Conservation (phyloP, 2,329 filamentous ascomycete genomes). For the Ambrosiella xylebori region DNA sequence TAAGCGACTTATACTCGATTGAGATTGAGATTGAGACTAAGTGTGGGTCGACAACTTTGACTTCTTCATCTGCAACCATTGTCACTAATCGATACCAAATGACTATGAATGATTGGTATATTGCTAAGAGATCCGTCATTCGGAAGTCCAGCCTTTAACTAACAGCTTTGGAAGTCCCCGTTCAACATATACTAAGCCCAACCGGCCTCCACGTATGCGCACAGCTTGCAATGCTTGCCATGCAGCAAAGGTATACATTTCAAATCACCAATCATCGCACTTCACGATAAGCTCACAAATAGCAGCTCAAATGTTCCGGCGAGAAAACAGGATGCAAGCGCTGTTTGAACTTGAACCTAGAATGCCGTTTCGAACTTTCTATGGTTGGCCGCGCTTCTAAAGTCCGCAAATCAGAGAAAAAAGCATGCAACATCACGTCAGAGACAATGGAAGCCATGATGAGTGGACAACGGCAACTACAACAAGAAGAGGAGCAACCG, state of each 20-base stretch:
- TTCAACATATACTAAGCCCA: neutral
- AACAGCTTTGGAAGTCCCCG: neutral
- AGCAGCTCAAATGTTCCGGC: neutral
- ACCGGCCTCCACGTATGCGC: neutral
- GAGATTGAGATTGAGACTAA: neutral
- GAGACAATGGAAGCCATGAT: neutral
- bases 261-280: neutral
- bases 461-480: neutral
- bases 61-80: neutral
- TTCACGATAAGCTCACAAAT: neutral
- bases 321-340: neutral
- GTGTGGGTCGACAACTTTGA: neutral
- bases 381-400: neutral
- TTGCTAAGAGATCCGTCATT: neutral
- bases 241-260: neutral
- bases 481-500: neutral
- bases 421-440: neutral
- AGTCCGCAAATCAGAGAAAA: neutral
- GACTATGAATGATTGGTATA: neutral
- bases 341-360: neutral
- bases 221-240: neutral
- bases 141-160: neutral
- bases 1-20: neutral
- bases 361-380: neutral
- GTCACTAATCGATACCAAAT: neutral